A percentile compares a stretch with the other conserved stretches of the same genome.
These are phyloP conservation scores for Talaromyces albobiverticillius DNA, from an alignment of 2,329 filamentous ascomycete genomes.

Conservation along the genomic window DNA sequence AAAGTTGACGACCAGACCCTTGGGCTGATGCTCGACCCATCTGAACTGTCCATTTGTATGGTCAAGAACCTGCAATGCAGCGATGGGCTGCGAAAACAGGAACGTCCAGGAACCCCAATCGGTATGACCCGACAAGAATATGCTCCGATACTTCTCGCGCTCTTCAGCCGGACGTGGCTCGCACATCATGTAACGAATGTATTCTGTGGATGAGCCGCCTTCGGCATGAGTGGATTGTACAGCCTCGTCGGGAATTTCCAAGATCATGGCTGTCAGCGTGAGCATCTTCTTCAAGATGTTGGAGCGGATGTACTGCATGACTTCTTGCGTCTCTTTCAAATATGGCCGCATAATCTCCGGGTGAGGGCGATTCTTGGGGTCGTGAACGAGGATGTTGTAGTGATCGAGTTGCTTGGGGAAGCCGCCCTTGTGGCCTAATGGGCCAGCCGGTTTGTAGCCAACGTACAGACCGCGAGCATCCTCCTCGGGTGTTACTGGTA, in stretches of 20 bases:
- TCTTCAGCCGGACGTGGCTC: not conserved
- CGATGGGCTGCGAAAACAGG: conserved; percentile 3
- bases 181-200: too few relatives aligned
- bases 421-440: conserved; percentile 1
- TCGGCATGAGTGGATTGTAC: conserved; percentile 1
- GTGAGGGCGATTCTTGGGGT: not conserved
- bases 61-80: conserved; percentile 1
- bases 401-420: conserved; percentile 4
- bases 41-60: not conserved
- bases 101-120: conserved; percentile 2
- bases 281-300: conserved; percentile 7
- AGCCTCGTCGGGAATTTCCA: conserved; percentile 3
- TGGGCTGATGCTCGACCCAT: not conserved
- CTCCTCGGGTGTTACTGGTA: not conserved
- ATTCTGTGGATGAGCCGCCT: not conserved
- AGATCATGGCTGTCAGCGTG: conserved; percentile 2
- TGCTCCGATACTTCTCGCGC: not conserved
- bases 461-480: conserved; percentile 7
- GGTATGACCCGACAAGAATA: conserved; percentile 1
- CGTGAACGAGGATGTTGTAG: conserved; percentile 6
- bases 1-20: not conserved
- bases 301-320: not conserved
- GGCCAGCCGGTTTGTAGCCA: conserved; percentile 3
- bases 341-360: conserved; percentile 2
- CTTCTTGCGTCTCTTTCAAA: not conserved